phyloP scores from a whole-genome alignment of 2,329 filamentous ascomycete species.

The Massarina eburnea region DNA sequence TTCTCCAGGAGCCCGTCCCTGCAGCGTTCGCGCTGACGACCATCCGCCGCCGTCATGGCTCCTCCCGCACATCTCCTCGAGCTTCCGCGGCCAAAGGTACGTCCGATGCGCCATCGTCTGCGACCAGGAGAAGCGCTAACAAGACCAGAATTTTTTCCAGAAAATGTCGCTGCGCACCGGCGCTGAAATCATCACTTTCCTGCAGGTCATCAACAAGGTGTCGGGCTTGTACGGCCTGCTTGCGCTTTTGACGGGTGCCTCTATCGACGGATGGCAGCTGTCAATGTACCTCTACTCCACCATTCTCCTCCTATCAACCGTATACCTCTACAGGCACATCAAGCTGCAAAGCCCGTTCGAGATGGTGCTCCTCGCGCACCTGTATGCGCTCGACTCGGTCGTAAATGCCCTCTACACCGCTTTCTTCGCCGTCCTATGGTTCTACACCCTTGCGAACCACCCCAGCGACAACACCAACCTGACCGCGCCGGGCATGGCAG shows the following conservation, averaged over 20 bases:
- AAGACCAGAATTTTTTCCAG: conserved; percentile 74
- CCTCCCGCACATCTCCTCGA: conserved; percentile 37
- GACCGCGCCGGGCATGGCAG: conserved; percentile 55
- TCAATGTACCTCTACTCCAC: conserved; percentile 92
- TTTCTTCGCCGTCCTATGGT: conserved; percentile 83
- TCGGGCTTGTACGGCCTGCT: conserved; percentile 89
- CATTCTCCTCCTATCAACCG: conserved; percentile 66
- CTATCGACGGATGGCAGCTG: conserved; percentile 79
- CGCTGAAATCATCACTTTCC: conserved; percentile 79
- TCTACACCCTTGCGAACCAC: conserved; percentile 68
- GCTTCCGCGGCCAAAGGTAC: conserved; percentile 43
- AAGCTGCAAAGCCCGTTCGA: conserved; percentile 76
- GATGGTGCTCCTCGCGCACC: conserved; percentile 77
- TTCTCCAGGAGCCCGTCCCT: conserved; percentile 1
- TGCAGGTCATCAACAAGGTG: conserved; percentile 87
- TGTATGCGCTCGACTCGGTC: conserved; percentile 80
- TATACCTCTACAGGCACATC: conserved; percentile 76
- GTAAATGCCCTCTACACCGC: conserved; percentile 82
- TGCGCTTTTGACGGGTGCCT: conserved; percentile 82
- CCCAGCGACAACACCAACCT: conserved; percentile 40
- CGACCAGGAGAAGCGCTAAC: conserved; percentile 16
- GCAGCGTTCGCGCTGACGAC: conserved; percentile 5
- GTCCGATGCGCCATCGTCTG: conserved; percentile 7
- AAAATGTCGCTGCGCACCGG: conserved; percentile 84
- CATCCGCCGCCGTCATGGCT: conserved; percentile 30